Conservation (phyloP, 2,329 filamentous ascomycete genomes). For the Colletotrichum horii region DNA sequence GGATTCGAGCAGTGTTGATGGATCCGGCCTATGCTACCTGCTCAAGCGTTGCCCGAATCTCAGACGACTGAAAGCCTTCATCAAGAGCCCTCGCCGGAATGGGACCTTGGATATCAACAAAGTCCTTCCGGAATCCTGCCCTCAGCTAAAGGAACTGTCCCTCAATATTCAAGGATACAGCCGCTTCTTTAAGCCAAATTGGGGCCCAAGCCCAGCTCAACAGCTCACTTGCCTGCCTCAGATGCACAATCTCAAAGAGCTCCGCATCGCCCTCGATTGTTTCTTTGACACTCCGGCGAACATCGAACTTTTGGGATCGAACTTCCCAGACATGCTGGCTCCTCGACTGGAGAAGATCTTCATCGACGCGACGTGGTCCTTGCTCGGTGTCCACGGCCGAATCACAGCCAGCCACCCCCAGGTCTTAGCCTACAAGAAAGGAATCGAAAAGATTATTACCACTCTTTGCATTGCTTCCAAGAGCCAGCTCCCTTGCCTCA, state of each 20-base stretch:
- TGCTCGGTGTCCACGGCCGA: neutral
- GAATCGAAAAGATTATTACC: neutral
- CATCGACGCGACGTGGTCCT: neutral
- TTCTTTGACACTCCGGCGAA: neutral
- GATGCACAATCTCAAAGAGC: neutral
- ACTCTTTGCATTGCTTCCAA: neutral
- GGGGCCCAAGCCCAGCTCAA: neutral
- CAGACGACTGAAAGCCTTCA: neutral
- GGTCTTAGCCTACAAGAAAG: neutral
- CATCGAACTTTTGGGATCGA: neutral
- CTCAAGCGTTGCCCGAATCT: neutral
- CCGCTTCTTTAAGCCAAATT: neutral
- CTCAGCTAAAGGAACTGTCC: neutral
- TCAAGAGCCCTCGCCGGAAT: neutral
- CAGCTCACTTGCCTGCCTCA: neutral
- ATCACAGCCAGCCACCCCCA: neutral
- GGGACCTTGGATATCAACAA: neutral
- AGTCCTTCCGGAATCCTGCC: neutral
- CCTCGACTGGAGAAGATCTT: neutral
- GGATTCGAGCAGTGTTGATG: neutral
- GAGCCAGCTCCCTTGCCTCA: neutral
- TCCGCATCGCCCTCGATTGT: neutral
- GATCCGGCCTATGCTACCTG: neutral
- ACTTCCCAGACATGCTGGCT: neutral
- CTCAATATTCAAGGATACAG: neutral